Conservation (phyloP, 345 rosid genomes). For the Linum usitatissimum region DNA sequence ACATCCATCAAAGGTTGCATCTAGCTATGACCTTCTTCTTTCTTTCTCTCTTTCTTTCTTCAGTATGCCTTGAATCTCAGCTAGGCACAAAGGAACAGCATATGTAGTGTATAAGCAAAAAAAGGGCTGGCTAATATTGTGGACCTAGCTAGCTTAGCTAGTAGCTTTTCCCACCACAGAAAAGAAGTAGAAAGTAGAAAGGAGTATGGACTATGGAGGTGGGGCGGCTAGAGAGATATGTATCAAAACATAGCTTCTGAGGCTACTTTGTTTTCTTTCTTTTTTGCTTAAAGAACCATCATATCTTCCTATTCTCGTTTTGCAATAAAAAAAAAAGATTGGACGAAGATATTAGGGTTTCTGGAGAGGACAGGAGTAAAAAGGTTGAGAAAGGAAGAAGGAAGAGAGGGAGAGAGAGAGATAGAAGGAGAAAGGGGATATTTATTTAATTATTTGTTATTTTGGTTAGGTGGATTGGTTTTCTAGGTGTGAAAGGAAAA, state of each 20-base stretch:
- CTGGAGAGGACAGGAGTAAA: slow-evolving; percentile 14
- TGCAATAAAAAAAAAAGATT: background rate
- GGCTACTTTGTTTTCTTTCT: background rate
- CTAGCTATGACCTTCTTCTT: too few relatives aligned
- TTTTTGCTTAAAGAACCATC: background rate
- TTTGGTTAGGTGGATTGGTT: background rate
- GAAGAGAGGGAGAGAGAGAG: too few relatives aligned
- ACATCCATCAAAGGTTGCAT: too few relatives aligned
- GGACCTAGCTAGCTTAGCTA: background rate
- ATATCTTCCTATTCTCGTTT: background rate
- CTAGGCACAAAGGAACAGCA: too few relatives aligned
- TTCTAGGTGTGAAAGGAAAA: background rate
- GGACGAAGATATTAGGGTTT: slow-evolving; percentile 31
- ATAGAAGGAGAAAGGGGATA: background rate
- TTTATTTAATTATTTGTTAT: slow-evolving; percentile 15
- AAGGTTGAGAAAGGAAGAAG: too few relatives aligned
- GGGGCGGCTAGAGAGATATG: background rate
- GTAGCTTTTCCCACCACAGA: slow-evolving; percentile 4
- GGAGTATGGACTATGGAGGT: background rate
- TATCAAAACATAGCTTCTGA: background rate
- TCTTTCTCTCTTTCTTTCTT: too few relatives aligned
- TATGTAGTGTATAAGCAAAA: background rate
- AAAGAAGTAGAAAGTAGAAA: background rate
- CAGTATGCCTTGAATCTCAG: too few relatives aligned
- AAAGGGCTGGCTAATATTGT: slow-evolving; percentile 1